These are phyloP conservation scores for Tricholoma furcatifolium DNA, from an alignment of 768 basidiomycete species.

Conservation along the genomic window DNA sequence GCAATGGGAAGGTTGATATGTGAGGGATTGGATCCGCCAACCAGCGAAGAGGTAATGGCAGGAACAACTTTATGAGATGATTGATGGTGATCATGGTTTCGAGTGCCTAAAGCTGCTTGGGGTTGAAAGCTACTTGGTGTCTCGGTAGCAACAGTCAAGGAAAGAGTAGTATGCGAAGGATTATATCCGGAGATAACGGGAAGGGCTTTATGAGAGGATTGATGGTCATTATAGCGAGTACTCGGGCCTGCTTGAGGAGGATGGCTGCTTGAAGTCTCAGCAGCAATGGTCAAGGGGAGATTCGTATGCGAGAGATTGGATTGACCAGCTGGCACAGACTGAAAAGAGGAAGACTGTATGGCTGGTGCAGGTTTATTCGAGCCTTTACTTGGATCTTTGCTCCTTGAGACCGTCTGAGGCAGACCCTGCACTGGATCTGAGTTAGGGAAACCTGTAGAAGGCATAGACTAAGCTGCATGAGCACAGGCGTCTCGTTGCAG, in stretches of 20 bases:
- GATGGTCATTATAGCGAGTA: slow-evolving; percentile 2
- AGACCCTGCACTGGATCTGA: background rate
- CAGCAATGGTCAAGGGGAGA: background rate
- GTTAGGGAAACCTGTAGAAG: background rate
- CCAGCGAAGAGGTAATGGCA: background rate
- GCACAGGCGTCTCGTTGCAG: background rate
- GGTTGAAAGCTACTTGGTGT: background rate
- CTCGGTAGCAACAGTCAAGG: background rate
- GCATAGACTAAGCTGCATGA: background rate
- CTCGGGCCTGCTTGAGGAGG: background rate
- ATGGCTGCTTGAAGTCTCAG: background rate
- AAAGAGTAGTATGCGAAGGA: background rate
- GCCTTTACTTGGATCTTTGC: slow-evolving; percentile 1
- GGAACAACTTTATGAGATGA: slow-evolving; percentile 1
- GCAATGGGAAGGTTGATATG: background rate
- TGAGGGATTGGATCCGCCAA: background rate
- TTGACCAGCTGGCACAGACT: background rate
- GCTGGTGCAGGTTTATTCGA: slow-evolving; percentile 3
- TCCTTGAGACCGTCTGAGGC: background rate
- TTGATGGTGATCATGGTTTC: background rate
- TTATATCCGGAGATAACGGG: background rate
- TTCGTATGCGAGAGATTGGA: background rate
- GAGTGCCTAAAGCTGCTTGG: background rate
- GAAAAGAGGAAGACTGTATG: background rate
- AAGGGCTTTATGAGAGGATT: background rate